These are phyloP conservation scores for Mesembryanthemum crystallinum DNA, from an alignment of 148 eudicot species.

Conservation along the genomic window DNA sequence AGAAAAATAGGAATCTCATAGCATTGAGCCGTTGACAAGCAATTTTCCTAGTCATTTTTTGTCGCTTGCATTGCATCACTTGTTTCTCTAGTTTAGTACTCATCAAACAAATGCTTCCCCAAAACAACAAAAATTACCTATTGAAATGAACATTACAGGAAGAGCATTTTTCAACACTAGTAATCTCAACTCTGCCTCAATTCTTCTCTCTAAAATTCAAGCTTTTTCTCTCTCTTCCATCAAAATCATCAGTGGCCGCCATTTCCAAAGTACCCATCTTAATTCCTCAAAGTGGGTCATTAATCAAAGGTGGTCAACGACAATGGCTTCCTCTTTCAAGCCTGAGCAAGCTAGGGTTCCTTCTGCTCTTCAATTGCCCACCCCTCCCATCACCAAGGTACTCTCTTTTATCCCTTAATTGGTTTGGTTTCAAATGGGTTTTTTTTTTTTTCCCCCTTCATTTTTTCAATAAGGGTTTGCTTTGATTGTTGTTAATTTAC, in stretches of 20 bases:
- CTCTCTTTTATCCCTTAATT: background rate
- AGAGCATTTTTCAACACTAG: conserved; percentile 15
- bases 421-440: background rate
- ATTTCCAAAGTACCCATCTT: too few species aligned
- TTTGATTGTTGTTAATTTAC: background rate
- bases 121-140: background rate
- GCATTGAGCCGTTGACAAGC: too few species aligned
- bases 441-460: background rate
- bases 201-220: conserved; percentile 2
- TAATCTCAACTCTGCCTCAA: conserved; percentile 7
- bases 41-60: too few species aligned
- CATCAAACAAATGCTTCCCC: background rate
- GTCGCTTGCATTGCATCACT: background rate
- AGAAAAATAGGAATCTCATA: too few species aligned
- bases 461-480: background rate
- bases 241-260: background rate
- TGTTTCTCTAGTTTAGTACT: background rate
- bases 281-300: conserved; percentile 11
- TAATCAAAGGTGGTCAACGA: conserved; percentile 20
- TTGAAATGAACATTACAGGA: conserved; percentile 26
- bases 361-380: conserved; percentile 52
- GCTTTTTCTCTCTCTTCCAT: conserved; percentile 17
- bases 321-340: conserved; percentile 52
- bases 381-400: conserved; percentile 63
- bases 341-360: conserved; percentile 81